Evolutionary conservation across 2,329 filamentous ascomycete genomes (phyloP), one percentile per base, ranked within the genome.

Genomic region (Colletotrichum cereale): DNA sequence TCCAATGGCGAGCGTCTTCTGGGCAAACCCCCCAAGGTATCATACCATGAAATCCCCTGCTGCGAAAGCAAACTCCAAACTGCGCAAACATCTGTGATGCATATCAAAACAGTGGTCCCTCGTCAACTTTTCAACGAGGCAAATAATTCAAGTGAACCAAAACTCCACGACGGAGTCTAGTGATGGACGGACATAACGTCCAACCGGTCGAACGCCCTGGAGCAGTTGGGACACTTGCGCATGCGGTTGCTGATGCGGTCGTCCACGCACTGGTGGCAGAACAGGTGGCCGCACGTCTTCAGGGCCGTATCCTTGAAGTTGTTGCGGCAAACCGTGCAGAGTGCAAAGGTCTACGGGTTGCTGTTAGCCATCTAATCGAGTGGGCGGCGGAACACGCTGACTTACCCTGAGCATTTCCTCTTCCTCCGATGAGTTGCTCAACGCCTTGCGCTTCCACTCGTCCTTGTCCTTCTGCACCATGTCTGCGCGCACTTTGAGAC

Each of bases 201-300:
- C 82, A 93, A 93, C 80, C 90, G 93, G 77, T 97, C 96, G 80
- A 99, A 99, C 5, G 94, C 91, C 82, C 93, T 93, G 77, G 93
- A 94, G 86, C 97, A 99, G 76, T 94, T 96, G 3, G 96, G 96
- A 78, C 96, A 99, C 82, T 98, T 98, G 75, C 96, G 90, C 84
- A 96, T 95, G 44, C 96, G 93, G 78, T 96, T 97, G 56, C 90
- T 90, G 73, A 98, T 91, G 68, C 96, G 91, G 78, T 97, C 93
- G 74, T 97, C 94, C 31, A 98, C 93, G 79, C 96, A 99, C 58
- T 91, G 88, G 78, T 92, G 91, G 87, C 96, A 99, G 82, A 98
- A 97, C 60, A 97, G 89, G 81, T 99, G 96, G 2, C 96, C 96
- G 80, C 96, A 99, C 0, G 93, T 95, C 83, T 96, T 97, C 80